Evolutionary conservation across 345 rosid genomes (phyloP).

Genomic region (Aurinia saxatilis): DNA sequence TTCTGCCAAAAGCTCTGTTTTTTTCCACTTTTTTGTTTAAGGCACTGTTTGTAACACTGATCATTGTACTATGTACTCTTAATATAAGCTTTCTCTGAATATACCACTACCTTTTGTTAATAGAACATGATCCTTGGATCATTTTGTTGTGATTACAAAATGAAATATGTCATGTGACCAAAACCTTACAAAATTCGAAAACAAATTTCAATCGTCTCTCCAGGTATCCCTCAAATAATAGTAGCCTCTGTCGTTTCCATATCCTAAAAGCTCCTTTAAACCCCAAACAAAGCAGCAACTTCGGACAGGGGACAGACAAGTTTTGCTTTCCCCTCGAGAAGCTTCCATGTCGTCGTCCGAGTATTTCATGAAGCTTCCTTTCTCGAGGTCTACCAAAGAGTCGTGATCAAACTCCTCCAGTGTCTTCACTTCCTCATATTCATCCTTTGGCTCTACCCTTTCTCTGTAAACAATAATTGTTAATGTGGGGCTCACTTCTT

Average conservation of each 20-base stretch:
- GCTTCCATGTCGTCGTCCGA: constrained; percentile 2
- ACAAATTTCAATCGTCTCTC: constrained; percentile 21
- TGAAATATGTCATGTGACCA: constrained; percentile 1
- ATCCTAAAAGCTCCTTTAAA: constrained; percentile 13
- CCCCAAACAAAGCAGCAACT: constrained; percentile 22
- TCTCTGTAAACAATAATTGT: constrained; percentile 2
- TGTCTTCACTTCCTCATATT: constrained; percentile 1
- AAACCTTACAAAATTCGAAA: not conserved
- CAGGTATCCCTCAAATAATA: constrained; percentile 25
- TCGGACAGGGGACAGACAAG: constrained; percentile 5
- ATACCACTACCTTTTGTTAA: constrained; percentile 18
- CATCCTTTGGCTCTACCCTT: constrained; percentile 17
- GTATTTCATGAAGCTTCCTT: constrained; percentile 18
- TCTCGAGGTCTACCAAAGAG: constrained; percentile 27
- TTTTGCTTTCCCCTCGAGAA: constrained; percentile 5
- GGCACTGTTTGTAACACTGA: constrained; percentile 18
- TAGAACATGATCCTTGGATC: constrained; percentile 12
- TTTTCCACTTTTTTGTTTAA: not conserved
- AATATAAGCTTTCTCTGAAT: constrained; percentile 5
- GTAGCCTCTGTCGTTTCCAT: constrained; percentile 13
- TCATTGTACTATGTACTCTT: constrained; percentile 18
- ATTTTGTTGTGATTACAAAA: constrained; percentile 22
- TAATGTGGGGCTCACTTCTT: too few species aligned
- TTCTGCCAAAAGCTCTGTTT: constrained; percentile 31
- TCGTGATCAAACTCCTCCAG: constrained; percentile 11